A percentile compares a stretch with the other conserved stretches of the same genome.
phyloP scores from a whole-genome alignment of 2,329 filamentous ascomycete species.

The Orbilia blumenaviensis region DNA sequence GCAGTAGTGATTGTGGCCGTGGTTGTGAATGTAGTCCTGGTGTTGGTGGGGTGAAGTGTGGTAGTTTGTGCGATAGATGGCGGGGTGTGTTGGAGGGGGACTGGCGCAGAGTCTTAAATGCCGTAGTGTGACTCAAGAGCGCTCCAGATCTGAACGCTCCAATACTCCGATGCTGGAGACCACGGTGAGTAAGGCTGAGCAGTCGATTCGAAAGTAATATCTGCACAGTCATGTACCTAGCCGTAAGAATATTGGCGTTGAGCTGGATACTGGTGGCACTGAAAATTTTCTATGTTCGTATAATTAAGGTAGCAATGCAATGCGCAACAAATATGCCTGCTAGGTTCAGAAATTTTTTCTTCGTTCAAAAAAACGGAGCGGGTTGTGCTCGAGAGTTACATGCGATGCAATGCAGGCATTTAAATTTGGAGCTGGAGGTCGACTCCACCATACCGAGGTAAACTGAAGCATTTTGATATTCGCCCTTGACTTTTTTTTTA shows the following conservation, averaged over 20 bases:
- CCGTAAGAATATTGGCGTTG: neutral
- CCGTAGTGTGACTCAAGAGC: slow-evolving; percentile 36
- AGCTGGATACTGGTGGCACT: neutral
- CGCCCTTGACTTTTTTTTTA: too few species aligned
- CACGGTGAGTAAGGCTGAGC: slow-evolving; percentile 14
- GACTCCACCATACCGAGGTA: too few species aligned
- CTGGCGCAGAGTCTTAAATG: slow-evolving; percentile 7
- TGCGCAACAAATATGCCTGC: too few species aligned
- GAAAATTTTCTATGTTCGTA: too few species aligned
- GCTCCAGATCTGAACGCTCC: neutral
- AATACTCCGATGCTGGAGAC: neutral
- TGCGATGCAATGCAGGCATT: too few species aligned
- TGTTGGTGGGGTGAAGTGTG: slow-evolving; percentile 10
- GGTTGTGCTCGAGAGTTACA: too few species aligned
- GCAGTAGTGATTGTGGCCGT: neutral
- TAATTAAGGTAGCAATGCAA: too few species aligned
- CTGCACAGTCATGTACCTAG: slow-evolving; percentile 30
- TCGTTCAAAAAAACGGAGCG: too few species aligned
- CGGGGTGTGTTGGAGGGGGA: slow-evolving; percentile 9
- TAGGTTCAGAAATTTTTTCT: too few species aligned
- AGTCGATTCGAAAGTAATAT: neutral
- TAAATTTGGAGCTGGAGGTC: too few species aligned
- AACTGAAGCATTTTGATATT: too few species aligned
- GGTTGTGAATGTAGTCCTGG: too few species aligned
- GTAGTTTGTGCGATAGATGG: slow-evolving; percentile 11